Percentiles rank a stretch among this genome's conserved stretches.
phyloP scores from a whole-genome alignment of 257 asterid genomes.

The Nicotiana otophora region DNA sequence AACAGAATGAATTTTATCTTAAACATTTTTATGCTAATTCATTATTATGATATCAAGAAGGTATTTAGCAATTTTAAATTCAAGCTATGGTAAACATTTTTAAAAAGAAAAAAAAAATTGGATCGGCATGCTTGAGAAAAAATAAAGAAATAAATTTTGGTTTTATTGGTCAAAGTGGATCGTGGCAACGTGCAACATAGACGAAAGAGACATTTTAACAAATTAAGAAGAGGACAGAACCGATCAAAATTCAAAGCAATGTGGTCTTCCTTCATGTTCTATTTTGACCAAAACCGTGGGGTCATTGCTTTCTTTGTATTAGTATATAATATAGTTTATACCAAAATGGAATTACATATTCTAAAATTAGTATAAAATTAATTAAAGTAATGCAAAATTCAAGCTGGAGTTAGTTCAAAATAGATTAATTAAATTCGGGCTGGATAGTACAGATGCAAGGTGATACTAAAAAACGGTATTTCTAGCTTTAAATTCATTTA shows the following conservation, averaged over 20 bases:
- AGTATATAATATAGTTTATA: background rate
- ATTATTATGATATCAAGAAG: background rate
- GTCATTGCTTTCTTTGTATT: background rate
- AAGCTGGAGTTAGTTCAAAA: background rate
- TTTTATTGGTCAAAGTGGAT: background rate
- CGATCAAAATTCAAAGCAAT: background rate
- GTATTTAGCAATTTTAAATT: background rate
- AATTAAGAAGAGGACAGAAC: background rate
- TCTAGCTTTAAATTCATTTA: too few relatives aligned
- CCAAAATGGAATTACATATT: background rate
- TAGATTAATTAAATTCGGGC: background rate
- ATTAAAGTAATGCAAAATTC: background rate
- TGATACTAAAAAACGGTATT: too few relatives aligned
- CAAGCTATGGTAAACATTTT: background rate
- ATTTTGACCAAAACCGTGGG: conserved; percentile 1
- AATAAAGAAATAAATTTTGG: background rate
- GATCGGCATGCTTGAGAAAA: background rate
- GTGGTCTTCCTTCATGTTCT: background rate
- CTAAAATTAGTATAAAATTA: background rate
- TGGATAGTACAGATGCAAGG: too few relatives aligned
- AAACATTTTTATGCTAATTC: background rate
- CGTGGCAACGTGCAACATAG: background rate
- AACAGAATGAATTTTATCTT: too few relatives aligned
- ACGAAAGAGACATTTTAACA: background rate
- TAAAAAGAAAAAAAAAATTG: background rate